phyloP scores from a whole-genome alignment of 164 flowering plant genomes.

The Sedum album region DNA sequence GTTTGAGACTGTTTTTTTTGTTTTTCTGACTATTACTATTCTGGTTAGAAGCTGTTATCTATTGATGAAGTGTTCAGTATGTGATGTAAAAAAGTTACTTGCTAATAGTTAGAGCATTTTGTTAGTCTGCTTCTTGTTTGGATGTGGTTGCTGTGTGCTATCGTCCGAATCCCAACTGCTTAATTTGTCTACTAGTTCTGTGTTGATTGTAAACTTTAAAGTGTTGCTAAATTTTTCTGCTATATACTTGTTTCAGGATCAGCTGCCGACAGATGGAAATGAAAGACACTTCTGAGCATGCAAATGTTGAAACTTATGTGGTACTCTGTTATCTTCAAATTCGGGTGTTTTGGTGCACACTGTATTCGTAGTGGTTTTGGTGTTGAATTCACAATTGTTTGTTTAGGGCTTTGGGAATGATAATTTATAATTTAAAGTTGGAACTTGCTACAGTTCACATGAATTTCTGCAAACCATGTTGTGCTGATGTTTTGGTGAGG shows the following conservation, averaged over 20 bases:
- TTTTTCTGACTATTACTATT: background rate
- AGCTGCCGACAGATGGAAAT: background rate
- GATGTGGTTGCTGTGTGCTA: background rate
- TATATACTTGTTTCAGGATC: background rate
- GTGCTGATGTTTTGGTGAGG: background rate
- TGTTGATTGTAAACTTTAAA: background rate
- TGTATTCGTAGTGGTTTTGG: background rate
- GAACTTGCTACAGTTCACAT: background rate
- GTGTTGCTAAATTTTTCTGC: background rate
- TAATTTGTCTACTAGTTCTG: background rate
- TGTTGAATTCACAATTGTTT: background rate
- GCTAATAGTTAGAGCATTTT: background rate
- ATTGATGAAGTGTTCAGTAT: background rate
- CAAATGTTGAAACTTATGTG: background rate
- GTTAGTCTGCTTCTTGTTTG: background rate
- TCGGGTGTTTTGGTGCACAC: background rate
- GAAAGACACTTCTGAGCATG: background rate
- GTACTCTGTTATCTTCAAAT: background rate
- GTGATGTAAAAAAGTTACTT: background rate
- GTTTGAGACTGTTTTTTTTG: background rate
- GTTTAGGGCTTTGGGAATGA: background rate
- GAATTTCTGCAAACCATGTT: background rate
- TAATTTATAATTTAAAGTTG: background rate
- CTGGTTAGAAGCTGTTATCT: background rate
- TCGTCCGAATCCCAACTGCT: background rate